Evolutionary conservation across 1,284 basidiomycete species (phyloP).

Genomic region (Marasmius oreades): DNA sequence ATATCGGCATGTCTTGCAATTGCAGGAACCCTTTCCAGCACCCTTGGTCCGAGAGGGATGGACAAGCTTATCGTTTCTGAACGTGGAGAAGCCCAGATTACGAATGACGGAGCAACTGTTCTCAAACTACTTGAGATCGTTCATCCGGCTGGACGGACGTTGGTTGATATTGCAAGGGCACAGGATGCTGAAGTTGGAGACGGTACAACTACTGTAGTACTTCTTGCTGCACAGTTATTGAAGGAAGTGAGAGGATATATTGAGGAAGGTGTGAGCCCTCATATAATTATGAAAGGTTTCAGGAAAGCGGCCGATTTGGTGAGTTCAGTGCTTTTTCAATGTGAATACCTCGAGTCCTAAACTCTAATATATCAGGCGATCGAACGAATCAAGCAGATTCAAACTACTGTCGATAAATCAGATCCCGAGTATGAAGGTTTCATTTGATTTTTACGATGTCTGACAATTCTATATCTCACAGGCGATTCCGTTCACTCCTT

Average conservation of each 20-base stretch:
- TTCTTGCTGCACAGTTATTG: constrained; percentile 91
- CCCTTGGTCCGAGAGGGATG: constrained; percentile 98
- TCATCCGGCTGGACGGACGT: constrained; percentile 93
- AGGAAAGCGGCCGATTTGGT: constrained; percentile 86
- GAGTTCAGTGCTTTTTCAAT: constrained; percentile 23
- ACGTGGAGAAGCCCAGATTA: constrained; percentile 95
- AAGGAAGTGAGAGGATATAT: constrained; percentile 92
- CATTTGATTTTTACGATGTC: constrained; percentile 8
- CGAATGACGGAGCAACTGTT: constrained; percentile 98
- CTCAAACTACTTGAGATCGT: constrained; percentile 96
- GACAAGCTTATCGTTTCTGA: constrained; percentile 95
- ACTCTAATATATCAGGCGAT: constrained; percentile 56
- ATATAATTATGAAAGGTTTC: constrained; percentile 98
- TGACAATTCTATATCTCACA: constrained; percentile 30
- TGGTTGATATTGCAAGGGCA: constrained; percentile 96
- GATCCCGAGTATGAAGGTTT: constrained; percentile 74
- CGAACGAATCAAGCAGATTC: constrained; percentile 85
- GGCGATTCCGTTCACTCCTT: constrained; percentile 90
- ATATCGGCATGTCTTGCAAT: constrained; percentile 94
- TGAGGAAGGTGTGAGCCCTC: constrained; percentile 96
- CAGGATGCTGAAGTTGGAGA: constrained; percentile 99
- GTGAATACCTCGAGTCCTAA: constrained; percentile 13
- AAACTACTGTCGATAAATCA: constrained; percentile 88
- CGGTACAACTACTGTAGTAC: constrained; percentile 94
- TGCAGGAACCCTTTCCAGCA: constrained; percentile 86